A percentile compares a stretch with the other conserved stretches of the same genome.
phyloP scores from a whole-genome alignment of 768 basidiomycete species.

The Lactarius trivialis region DNA sequence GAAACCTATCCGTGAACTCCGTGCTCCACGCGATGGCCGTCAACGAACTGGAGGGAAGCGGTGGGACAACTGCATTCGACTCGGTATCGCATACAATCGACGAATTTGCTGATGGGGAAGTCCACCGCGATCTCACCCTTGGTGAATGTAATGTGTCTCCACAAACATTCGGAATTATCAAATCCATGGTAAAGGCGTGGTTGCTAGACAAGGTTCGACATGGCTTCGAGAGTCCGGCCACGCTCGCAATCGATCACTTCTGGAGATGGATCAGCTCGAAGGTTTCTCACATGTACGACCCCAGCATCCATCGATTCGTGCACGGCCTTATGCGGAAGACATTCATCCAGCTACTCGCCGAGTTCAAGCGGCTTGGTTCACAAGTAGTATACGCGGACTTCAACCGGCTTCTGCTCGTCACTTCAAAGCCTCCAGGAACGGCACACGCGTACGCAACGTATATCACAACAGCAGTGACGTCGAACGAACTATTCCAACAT shows the following conservation, averaged over 20 bases:
- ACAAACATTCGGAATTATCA: slow-evolving; percentile 78
- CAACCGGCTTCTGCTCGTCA: slow-evolving; percentile 81
- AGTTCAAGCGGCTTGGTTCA: slow-evolving; percentile 92
- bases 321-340: slow-evolving; percentile 97
- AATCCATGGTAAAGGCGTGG: slow-evolving; percentile 86
- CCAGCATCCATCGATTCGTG: slow-evolving; percentile 86
- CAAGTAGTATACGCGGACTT: slow-evolving; percentile 93
- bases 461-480: slow-evolving; percentile 86
- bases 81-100: slow-evolving; percentile 86
- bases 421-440: slow-evolving; percentile 91
- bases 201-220: slow-evolving; percentile 76
- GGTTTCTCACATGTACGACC: slow-evolving; percentile 83
- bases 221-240: slow-evolving; percentile 58
- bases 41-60: slow-evolving; percentile 95
- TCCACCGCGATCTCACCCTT: slow-evolving; percentile 62
- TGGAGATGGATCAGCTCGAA: slow-evolving; percentile 95
- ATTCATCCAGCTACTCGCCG: slow-evolving; percentile 93
- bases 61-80: slow-evolving; percentile 91
- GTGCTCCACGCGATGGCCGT: slow-evolving; percentile 91
- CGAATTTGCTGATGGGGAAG: slow-evolving; percentile 72
- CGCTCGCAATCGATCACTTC: slow-evolving; percentile 82
- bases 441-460: slow-evolving; percentile 96
- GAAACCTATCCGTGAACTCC: slow-evolving; percentile 90
- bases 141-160: slow-evolving; percentile 88
- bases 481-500: slow-evolving; percentile 93